A percentile compares a stretch with the other conserved stretches of the same genome.
Conservation (phyloP, 352 stramenopile genomes). For the Phytophthora pinifolia region DNA sequence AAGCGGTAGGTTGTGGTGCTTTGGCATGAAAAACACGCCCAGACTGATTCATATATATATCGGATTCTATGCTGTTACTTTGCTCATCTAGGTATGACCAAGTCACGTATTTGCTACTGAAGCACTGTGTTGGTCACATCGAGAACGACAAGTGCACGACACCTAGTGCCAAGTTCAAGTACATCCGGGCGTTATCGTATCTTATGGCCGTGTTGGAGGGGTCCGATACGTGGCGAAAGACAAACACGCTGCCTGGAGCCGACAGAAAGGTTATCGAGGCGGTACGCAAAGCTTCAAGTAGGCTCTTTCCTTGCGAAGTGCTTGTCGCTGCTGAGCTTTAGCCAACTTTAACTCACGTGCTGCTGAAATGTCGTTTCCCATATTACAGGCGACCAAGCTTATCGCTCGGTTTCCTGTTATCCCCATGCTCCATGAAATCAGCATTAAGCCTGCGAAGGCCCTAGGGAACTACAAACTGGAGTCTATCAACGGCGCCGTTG, state of each 20-base stretch:
- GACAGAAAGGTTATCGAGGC: slow-evolving; percentile 61
- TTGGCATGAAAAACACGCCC: background rate
- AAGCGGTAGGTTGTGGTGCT: slow-evolving; percentile 44
- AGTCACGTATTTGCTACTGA: slow-evolving; percentile 57
- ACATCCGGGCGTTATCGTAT: slow-evolving; percentile 48
- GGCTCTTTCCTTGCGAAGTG: slow-evolving; percentile 8
- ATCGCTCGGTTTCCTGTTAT: slow-evolving; percentile 48
- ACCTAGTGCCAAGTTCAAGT: slow-evolving; percentile 51
- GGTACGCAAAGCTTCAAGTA: slow-evolving; percentile 40
- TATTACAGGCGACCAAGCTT: slow-evolving; percentile 39
- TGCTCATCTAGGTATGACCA: slow-evolving; percentile 49
- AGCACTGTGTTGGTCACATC: slow-evolving; percentile 47
- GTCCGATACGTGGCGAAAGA: slow-evolving; percentile 26
- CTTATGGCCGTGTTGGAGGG: slow-evolving; percentile 52
- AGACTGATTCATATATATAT: no score
- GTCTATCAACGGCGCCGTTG: background rate
- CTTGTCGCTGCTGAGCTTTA: slow-evolving; percentile 1
- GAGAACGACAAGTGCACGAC: slow-evolving; percentile 38
- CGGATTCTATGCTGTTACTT: no score
- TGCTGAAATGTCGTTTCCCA: background rate
- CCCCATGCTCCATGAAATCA: slow-evolving; percentile 53
- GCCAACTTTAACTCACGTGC: slow-evolving; percentile 1
- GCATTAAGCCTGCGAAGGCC: slow-evolving; percentile 36
- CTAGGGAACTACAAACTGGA: slow-evolving; percentile 26
- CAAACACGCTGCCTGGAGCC: slow-evolving; percentile 26